These are phyloP conservation scores for Dunaliella primolecta DNA, from an alignment of 139 green algal species.

Conservation along the genomic window DNA sequence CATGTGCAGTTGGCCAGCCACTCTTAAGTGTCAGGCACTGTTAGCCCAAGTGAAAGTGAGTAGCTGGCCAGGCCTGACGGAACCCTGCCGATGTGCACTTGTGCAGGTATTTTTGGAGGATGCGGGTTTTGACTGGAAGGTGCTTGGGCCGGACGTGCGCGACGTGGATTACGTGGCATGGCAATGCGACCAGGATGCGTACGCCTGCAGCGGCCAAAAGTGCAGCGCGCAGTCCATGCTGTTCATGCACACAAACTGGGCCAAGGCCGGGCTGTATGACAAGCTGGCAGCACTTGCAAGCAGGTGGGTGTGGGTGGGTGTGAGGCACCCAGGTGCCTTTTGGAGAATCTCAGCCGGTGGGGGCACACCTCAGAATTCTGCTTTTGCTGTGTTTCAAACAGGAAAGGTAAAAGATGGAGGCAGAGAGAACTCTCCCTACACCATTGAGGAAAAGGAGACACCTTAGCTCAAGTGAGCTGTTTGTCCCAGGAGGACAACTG, in stretches of 20 bases:
- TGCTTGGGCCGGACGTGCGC: slow-evolving; percentile 81
- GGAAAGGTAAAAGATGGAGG: too few species aligned
- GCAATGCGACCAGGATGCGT: slow-evolving; percentile 96
- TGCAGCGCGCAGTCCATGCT: slow-evolving; percentile 96
- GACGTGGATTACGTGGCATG: slow-evolving; percentile 87
- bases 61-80: too few species aligned
- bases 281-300: slow-evolving; percentile 52
- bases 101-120: slow-evolving; percentile 88
- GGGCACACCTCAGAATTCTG: too few species aligned
- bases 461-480: too few species aligned
- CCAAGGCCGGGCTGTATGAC: slow-evolving; percentile 66
- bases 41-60: too few species aligned
- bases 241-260: slow-evolving; percentile 84
- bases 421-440: too few species aligned
- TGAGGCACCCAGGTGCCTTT: not conserved
- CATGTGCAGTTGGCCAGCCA: too few species aligned
- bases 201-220: slow-evolving; percentile 94
- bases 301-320: slow-evolving; percentile 8
- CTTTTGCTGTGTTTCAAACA: too few species aligned
- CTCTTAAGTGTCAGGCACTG: too few species aligned
- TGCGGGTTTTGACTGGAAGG: slow-evolving; percentile 98
- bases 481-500: too few species aligned
- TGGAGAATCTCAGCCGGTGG: not conserved
- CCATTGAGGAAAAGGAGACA: too few species aligned
- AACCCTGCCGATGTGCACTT: too few species aligned